Base-by-base conservation (phyloP, 768 basidiomycete species). In the Filobasidium wieringae region DNA sequence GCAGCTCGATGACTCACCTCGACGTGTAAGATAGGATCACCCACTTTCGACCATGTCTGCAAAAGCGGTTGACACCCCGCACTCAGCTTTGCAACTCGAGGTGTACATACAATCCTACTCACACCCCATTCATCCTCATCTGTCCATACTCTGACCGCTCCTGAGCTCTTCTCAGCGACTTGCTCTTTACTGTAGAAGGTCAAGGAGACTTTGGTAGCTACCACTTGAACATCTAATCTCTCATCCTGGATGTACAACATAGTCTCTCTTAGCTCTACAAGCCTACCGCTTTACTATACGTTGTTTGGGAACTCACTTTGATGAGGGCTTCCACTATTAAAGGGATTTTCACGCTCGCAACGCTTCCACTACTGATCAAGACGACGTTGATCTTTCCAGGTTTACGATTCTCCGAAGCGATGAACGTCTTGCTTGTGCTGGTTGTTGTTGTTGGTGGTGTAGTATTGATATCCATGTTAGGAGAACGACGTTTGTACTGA, bases 101-200 rank as follows among this genome's bases (percentile, higher is more conserved):
- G 4, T 29, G 4, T 39, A 51, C 24, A 58, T 11, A n/a, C 12
- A 32, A 29, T 14, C 6, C 1, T 9, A 76, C 87, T 56, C 73
- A 93, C 92, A 37, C 78, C 78, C 92, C 93, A 96, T 74, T 97
- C 93, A 68, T 96, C 90, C 51, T 81, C 81, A 71, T 97, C 89
- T 1, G 78, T 82, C 92, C 92, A 97, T 9, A 58, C 59, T 26
- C 5, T n/a, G 40, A 19, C 66, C 58, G 40, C 64, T 51, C 51
- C 57, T 52, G 40, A 11, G 24, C 27, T 52, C 4, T 74, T 68
- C 3, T 66, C 63, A 39, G 77, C 75, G 8, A 89, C 72, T 19
- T 81, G 80, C 5, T 75, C 70, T 26, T 76, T 74, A 51, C 80
- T 75, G 75, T 82, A 96, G 76, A 97, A 96, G 4, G 80, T 79